Evolutionary conservation across 164 flowering plant species (phyloP), one percentile per base, ranked within the genome.

Genomic region (Sextonia rubra): DNA sequence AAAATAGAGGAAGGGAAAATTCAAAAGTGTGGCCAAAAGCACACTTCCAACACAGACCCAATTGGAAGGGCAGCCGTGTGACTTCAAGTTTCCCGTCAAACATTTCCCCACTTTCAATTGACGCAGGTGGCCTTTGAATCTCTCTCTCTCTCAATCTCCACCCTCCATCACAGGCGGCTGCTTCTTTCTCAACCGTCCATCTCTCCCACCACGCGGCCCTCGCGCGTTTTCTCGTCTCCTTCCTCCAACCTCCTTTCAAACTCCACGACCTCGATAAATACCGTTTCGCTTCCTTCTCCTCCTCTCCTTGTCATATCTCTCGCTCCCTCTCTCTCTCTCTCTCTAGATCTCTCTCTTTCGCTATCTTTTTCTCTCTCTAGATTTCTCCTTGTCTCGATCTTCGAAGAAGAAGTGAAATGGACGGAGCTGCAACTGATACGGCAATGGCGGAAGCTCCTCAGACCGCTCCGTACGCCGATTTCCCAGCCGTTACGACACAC

Each of bases 401-500:
- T 3, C n/a, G 27, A 30, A 65, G 52, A 65, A 26, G 66, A 27
- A 22, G 30, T 1, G 25, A 47, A 75, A 56, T 66, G 78, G 48
- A 52, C 49, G 72, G 58, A 61, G 73, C 75, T 62, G 66, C 66
- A 20, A 27, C 64, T n/a, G 76, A n/a, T 37, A 25, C 74, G 20
- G 61, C 58, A 47, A 82, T 83, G 85, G 83, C 81, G 5, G 83
- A 71, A 14, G 48, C 17, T 18, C 12, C 70, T 14, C 82, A 52
- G 12, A 76, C 27, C 71, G 7, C 72, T 30, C 26, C 60, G 11
- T 77, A 66, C 32, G 79, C 78, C 24, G 89, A 89, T 14, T 90
- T 89, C 55, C 91, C 87, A 58, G 84, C 85, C 3, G 74, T 82
- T 24, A 74, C 80, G 22, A 86, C 90, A 17, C 85, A 90, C 55